Conservation (phyloP, 1,284 basidiomycete genomes). For the Ganoderma meredithae region DNA sequence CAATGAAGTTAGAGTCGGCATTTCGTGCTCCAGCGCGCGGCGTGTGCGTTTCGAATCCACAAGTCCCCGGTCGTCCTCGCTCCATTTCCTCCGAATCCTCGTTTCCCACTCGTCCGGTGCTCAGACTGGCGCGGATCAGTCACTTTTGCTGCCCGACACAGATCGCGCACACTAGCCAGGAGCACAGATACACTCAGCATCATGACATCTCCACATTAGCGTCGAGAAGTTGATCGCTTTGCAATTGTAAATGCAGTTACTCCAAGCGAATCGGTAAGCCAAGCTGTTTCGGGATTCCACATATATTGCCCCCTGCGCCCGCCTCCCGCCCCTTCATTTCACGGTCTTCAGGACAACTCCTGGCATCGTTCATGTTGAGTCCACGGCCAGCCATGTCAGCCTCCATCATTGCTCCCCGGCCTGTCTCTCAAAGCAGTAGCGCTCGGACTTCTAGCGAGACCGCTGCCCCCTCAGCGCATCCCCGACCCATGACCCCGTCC, state of each 20-base stretch:
- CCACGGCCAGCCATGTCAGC: conserved; percentile 25
- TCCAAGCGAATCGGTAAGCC: conserved; percentile 12
- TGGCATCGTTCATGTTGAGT: conserved; percentile 8
- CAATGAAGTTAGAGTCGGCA: background rate
- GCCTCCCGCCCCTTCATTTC: conserved; percentile 15
- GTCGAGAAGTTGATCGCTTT: conserved; percentile 14
- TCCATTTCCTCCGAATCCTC: background rate
- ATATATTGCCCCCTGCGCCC: conserved; percentile 15
- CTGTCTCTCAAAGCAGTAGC: conserved; percentile 1
- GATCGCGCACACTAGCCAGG: background rate
- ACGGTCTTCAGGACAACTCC: conserved; percentile 28
- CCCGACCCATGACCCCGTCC: conserved; percentile 28
- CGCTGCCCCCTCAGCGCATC: conserved; percentile 14
- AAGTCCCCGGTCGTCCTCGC: background rate
- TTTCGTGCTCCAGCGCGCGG: background rate
- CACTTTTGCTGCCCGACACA: conserved; percentile 9
- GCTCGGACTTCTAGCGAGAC: conserved; percentile 21
- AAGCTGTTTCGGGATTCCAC: conserved; percentile 13
- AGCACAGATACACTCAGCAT: conserved; percentile 7
- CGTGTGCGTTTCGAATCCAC: background rate
- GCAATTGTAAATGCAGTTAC: conserved; percentile 15
- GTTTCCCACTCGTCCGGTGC: conserved; percentile 1
- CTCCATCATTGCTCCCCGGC: conserved; percentile 8
- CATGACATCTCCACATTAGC: conserved; percentile 19
- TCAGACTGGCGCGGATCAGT: conserved; percentile 21